Evolutionary conservation across 192 early-diverging fungal genomes (phyloP).

Genomic region (Backusella mclennaniae): DNA sequence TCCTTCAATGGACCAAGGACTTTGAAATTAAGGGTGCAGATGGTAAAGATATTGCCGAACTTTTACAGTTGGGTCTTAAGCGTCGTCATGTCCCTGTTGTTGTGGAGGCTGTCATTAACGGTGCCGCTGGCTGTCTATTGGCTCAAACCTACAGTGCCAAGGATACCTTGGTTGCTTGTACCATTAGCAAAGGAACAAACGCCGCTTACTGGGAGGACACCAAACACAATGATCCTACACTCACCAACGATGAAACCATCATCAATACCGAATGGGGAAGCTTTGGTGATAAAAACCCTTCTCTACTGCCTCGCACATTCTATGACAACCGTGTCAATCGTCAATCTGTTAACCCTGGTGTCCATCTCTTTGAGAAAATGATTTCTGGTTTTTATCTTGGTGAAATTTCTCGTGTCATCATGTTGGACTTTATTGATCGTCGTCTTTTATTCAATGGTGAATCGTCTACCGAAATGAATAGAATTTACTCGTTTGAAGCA

Average conservation of each 20-base stretch:
- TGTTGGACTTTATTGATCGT: conserved; percentile 81
- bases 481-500: conserved; percentile 73
- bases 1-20: conserved; percentile 88
- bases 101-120: conserved; percentile 90
- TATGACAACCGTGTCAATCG: conserved; percentile 84
- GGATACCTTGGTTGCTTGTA: conserved; percentile 79
- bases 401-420: conserved; percentile 76
- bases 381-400: conserved; percentile 94
- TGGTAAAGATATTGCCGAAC: conserved; percentile 75
- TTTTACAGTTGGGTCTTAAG: conserved; percentile 77
- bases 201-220: conserved; percentile 88
- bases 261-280: conserved; percentile 97
- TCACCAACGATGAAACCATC: conserved; percentile 63
- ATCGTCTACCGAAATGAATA: conserved; percentile 61
- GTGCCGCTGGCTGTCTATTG: conserved; percentile 88
- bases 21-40: conserved; percentile 76
- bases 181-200: conserved; percentile 94
- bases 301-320: conserved; percentile 73
- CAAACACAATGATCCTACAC: conserved; percentile 40
- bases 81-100: conserved; percentile 68
- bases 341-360: conserved; percentile 72
- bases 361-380: conserved; percentile 92
- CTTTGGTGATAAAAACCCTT: conserved; percentile 73
- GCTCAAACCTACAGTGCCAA: conserved; percentile 80
- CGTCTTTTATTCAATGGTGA: conserved; percentile 74